phyloP scores from a whole-genome alignment of 2,329 filamentous ascomycete species.

The Colletotrichum orchidophilum region DNA sequence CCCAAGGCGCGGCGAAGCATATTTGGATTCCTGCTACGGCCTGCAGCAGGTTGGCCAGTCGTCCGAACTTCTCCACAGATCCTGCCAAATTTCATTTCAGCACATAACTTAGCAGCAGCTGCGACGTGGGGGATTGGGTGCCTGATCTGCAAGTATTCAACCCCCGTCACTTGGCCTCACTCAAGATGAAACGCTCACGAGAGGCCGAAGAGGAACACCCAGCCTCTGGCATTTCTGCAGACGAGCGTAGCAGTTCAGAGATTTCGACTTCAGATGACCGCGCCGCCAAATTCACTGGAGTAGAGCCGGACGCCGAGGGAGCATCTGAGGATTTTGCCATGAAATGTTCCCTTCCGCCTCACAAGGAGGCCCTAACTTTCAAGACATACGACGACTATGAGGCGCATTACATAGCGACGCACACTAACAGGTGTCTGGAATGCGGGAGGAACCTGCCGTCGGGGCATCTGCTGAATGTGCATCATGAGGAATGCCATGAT shows the following conservation, averaged over 20 bases:
- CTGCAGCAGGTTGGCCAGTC: background rate
- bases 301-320: slow-evolving; percentile 57
- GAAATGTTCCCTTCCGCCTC: slow-evolving; percentile 84
- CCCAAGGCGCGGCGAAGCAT: background rate
- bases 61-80: background rate
- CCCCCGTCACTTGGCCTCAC: slow-evolving; percentile 19
- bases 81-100: slow-evolving; percentile 4
- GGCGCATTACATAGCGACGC: slow-evolving; percentile 81
- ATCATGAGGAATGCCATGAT: slow-evolving; percentile 94
- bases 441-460: slow-evolving; percentile 92
- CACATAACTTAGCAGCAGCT: slow-evolving; percentile 3
- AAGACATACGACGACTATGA: slow-evolving; percentile 83
- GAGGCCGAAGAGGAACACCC: slow-evolving; percentile 62
- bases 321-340: slow-evolving; percentile 60
- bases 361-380: slow-evolving; percentile 77
- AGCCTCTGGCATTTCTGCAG: slow-evolving; percentile 42
- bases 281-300: slow-evolving; percentile 65
- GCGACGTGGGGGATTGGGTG: slow-evolving; percentile 3
- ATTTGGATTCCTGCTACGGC: background rate
- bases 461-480: slow-evolving; percentile 79
- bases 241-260: slow-evolving; percentile 18
- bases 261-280: slow-evolving; percentile 37
- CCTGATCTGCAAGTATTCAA: slow-evolving; percentile 31
- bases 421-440: slow-evolving; percentile 85
- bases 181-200: slow-evolving; percentile 71